Percentiles rank a stretch among this genome's conserved stretches.
These are phyloP conservation scores for Acer campestre DNA, from an alignment of 345 rosid genomes.

Conservation along the genomic window DNA sequence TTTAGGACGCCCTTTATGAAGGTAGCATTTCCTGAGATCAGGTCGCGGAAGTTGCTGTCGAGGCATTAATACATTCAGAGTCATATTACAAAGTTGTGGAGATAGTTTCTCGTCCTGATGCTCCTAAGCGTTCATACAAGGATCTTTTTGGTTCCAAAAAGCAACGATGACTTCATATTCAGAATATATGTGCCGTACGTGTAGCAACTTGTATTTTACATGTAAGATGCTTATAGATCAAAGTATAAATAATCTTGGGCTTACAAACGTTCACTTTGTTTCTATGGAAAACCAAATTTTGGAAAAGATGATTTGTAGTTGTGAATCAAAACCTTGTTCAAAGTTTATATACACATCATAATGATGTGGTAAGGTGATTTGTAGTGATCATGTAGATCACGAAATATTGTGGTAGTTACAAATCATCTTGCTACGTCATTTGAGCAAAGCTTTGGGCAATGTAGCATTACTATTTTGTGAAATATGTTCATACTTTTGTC, in stretches of 20 bases:
- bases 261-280: neutral
- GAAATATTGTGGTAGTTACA: no score
- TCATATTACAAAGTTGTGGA: conserved; percentile 79
- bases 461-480: no score
- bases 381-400: no score
- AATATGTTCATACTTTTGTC: no score
- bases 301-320: neutral
- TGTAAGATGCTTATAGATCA: neutral
- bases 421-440: no score
- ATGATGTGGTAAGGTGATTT: no score
- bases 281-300: neutral
- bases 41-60: conserved; percentile 85
- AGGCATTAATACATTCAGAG: conserved; percentile 66
- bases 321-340: no score
- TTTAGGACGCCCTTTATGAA: conserved; percentile 73
- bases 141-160: conserved; percentile 76
- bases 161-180: conserved; percentile 31
- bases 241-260: neutral
- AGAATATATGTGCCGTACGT: neutral
- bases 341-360: no score
- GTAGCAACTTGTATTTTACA: neutral
- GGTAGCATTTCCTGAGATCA: conserved; percentile 83
- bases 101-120: conserved; percentile 68
- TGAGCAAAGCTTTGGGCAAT: no score
- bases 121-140: conserved; percentile 57